These are phyloP conservation scores for Colletotrichum melonis DNA, from an alignment of 2,329 filamentous ascomycete species.

Conservation along the genomic window DNA sequence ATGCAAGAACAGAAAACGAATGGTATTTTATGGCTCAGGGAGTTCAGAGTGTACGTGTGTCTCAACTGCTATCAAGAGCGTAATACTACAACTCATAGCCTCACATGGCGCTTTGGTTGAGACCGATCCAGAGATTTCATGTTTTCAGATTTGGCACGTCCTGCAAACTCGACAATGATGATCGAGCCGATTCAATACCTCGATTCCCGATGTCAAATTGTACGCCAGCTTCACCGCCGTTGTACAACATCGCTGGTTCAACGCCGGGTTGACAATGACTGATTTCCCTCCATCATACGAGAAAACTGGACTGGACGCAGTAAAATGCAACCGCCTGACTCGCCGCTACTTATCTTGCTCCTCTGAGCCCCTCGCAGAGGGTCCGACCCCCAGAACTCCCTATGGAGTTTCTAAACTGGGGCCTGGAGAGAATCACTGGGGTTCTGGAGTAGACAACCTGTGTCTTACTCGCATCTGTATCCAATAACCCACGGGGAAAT, in stretches of 20 bases:
- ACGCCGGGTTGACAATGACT: not conserved
- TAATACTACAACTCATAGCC: not conserved
- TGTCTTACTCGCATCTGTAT: not conserved
- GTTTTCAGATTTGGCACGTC: not conserved
- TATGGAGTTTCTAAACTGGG: constrained; percentile 1
- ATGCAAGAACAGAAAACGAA: not conserved
- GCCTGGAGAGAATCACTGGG: not conserved
- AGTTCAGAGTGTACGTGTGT: not conserved
- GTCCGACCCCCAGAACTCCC: not conserved
- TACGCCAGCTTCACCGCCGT: not conserved
- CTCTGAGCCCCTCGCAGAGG: not conserved
- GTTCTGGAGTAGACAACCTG: not conserved
- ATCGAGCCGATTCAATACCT: not conserved
- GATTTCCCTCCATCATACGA: constrained; percentile 14
- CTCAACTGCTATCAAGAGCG: not conserved
- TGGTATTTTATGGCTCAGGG: not conserved
- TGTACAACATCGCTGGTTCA: not conserved
- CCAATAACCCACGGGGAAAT: not conserved
- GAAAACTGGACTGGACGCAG: not conserved
- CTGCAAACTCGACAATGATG: accelerated
- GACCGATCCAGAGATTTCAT: not conserved
- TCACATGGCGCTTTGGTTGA: not conserved
- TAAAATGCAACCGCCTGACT: constrained; percentile 11
- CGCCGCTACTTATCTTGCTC: not conserved
- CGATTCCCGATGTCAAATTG: no score